Conservation (phyloP, 176 grass and related monocot species). For the Avena eriantha region DNA sequence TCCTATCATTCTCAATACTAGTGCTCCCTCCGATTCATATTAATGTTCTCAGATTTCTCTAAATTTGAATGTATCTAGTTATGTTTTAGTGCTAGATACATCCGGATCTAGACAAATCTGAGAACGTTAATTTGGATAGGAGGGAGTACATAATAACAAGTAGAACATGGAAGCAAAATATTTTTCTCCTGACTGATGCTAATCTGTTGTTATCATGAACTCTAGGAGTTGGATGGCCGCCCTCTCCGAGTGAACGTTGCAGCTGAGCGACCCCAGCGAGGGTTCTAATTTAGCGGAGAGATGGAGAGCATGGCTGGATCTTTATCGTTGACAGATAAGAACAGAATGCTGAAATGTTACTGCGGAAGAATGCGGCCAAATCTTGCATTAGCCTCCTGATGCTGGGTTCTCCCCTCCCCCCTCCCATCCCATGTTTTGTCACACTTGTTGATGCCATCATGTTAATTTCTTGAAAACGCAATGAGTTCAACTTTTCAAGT, state of each 20-base stretch:
- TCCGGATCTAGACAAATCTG: no score
- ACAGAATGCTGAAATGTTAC: slow-evolving; percentile 3
- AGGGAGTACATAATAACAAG: neutral
- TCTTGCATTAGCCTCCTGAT: slow-evolving; percentile 36
- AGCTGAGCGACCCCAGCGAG: slow-evolving; percentile 60
- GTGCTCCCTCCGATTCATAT: no score
- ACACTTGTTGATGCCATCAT: slow-evolving; percentile 31
- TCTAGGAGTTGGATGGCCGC: slow-evolving; percentile 75
- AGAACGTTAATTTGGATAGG: no score
- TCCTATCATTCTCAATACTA: neutral
- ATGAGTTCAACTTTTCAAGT: slow-evolving; percentile 41
- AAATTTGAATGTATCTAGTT: no score
- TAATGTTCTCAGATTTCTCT: no score
- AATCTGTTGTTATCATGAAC: neutral
- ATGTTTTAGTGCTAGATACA: no score
- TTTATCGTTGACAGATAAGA: slow-evolving; percentile 18
- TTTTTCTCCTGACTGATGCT: neutral
- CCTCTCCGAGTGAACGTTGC: slow-evolving; percentile 80
- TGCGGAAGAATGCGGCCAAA: slow-evolving; percentile 23
- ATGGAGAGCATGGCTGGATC: slow-evolving; percentile 8
- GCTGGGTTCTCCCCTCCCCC: slow-evolving; percentile 17
- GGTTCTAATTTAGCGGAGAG: slow-evolving; percentile 45
- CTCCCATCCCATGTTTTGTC: no score
- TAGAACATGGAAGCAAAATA: neutral
- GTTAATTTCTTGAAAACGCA: slow-evolving; percentile 29